A percentile compares a stretch with the other conserved stretches of the same genome.
phyloP scores from a whole-genome alignment of 805 yeast genomes.

The Ogataea angusta region DNA sequence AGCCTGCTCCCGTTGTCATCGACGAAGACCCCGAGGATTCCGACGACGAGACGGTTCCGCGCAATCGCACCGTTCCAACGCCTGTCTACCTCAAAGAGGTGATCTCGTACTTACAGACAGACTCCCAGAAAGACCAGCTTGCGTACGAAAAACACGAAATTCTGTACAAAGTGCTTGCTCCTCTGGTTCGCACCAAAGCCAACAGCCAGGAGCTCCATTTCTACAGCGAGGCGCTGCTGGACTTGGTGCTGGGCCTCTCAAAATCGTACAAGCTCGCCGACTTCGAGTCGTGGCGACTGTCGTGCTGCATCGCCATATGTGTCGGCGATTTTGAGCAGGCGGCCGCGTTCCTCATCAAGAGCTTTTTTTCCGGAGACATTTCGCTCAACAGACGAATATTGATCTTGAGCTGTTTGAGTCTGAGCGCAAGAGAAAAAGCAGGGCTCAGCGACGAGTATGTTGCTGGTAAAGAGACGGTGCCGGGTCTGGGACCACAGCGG shows the following conservation, averaged over 20 bases:
- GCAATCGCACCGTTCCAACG: constrained; percentile 35
- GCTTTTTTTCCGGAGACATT: constrained; percentile 68
- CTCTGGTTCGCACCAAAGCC: constrained; percentile 63
- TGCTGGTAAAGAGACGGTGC: constrained; percentile 33
- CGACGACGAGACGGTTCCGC: constrained; percentile 43
- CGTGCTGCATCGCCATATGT: constrained; percentile 61
- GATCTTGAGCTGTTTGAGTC: constrained; percentile 62
- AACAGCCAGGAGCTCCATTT: constrained; percentile 60
- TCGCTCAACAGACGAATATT: constrained; percentile 76
- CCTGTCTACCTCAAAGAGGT: constrained; percentile 77
- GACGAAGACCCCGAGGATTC: constrained; percentile 40
- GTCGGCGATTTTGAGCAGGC: constrained; percentile 41
- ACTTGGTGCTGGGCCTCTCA: constrained; percentile 48
- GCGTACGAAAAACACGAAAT: constrained; percentile 47
- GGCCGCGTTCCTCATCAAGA: constrained; percentile 44
- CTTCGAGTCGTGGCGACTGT: constrained; percentile 66
- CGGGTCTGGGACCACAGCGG: constrained; percentile 27
- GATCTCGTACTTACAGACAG: constrained; percentile 49
- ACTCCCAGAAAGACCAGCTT: constrained; percentile 39
- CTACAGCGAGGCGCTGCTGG: constrained; percentile 53
- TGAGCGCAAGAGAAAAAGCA: constrained; percentile 70
- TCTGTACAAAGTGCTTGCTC: constrained; percentile 52
- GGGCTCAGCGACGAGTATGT: constrained; percentile 56
- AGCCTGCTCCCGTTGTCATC: constrained; percentile 5
- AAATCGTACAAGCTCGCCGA: constrained; percentile 54